A percentile compares a stretch with the other conserved stretches of the same genome.
Evolutionary conservation across 768 basidiomycete species (phyloP).

Genomic region (Suillus discolor): DNA sequence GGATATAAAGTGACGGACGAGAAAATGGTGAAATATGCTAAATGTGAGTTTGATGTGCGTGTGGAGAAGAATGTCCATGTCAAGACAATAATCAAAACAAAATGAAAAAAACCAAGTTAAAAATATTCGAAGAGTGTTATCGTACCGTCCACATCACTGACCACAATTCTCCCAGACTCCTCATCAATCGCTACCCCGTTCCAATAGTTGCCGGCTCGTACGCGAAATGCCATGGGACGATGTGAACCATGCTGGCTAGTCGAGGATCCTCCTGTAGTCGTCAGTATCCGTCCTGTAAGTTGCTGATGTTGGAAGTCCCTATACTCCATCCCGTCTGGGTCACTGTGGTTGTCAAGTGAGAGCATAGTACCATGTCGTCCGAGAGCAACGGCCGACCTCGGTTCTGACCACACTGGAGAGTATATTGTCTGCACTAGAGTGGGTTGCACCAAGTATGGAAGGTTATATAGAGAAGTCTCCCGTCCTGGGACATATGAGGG

Average conservation of each 20-base stretch:
- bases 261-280: neutral
- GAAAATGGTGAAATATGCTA: neutral
- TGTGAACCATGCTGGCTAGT: too few species aligned
- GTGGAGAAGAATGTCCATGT: too few species aligned
- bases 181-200: too few species aligned
- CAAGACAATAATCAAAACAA: too few species aligned
- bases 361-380: constrained; percentile 63
- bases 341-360: constrained; percentile 69
- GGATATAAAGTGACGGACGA: neutral
- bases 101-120: too few species aligned
- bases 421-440: constrained; percentile 42
- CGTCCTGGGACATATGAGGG: constrained; percentile 30
- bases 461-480: constrained; percentile 33
- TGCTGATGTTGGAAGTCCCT: constrained; percentile 60
- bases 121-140: too few species aligned
- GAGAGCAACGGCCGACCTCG: constrained; percentile 49
- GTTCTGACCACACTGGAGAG: constrained; percentile 60
- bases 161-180: too few species aligned
- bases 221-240: too few species aligned
- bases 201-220: too few species aligned
- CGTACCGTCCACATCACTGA: too few species aligned
- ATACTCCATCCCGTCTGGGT: constrained; percentile 48
- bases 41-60: neutral
- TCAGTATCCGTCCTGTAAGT: constrained; percentile 45
- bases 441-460: constrained; percentile 48